Base-by-base conservation (phyloP, 2,329 filamentous ascomycete genomes). In the Penicillium sp. region DNA sequence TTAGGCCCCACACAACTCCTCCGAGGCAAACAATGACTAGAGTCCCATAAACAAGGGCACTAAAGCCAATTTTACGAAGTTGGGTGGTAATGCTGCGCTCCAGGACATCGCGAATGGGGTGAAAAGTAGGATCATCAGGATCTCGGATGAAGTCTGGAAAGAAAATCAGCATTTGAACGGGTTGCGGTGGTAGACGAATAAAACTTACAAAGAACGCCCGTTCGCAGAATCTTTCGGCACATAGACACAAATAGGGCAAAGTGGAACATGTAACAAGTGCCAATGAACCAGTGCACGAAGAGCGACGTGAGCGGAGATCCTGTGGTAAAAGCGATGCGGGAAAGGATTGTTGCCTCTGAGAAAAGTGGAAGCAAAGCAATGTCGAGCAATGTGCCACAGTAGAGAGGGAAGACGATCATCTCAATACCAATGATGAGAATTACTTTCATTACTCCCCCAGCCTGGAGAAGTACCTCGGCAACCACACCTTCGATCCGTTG, bases 191-290 rank as follows among this genome's bases (percentile, higher is more conserved):
- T n/a, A 6, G 19, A 10, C 42, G 3, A 14, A 42, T 7, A 6
- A 51, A 27, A 82, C 88, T 84, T 81, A 91, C 88, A 98, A 57
- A 99, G 81, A 42, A 99, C 95, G 51, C 95, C 95, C 65, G 87
- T 91, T 61, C 95, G 88, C 88, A 99, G 90, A 57, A 98, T 96
- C 78, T 96, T 97, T 61, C 95, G 88, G 76, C 95, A 99, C 93
- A 99, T 98, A 55, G 93, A 96, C 19, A 99, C 95, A 71, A 99
- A 99, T 3, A 99, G 84, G 5, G 95, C 95, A 72, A 99, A 99
- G 73, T 99, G 95, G 78, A 99, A 99, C 96, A 99, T 99, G 76
- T 99, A 99, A 61, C 93, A 96, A 3, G 95, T 99, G 49, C 95
- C 95, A 55, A 97, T 89, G 70, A 99, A 99, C 95, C 95, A 99